Evolutionary conservation across 148 eudicot species (phyloP).

Genomic region (Heliosperma pusillum): DNA sequence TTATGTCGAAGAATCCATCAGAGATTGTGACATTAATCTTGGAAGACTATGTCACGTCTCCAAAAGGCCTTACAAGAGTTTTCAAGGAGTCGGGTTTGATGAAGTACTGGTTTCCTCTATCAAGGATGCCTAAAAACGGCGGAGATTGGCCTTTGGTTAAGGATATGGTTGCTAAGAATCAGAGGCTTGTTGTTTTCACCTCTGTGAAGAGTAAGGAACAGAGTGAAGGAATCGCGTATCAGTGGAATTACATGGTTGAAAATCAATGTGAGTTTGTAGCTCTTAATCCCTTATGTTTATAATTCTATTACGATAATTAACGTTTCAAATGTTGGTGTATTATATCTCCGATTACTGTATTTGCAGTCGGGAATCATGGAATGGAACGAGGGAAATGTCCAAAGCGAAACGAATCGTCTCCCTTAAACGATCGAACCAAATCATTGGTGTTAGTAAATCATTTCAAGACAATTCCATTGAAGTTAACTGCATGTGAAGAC

Average conservation of each 20-base stretch:
- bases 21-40: conserved; percentile 37
- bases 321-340: neutral
- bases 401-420: conserved; percentile 29
- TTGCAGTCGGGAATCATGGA: conserved; percentile 31
- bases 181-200: conserved; percentile 33
- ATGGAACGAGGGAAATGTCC: conserved; percentile 32
- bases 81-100: conserved; percentile 27
- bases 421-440: conserved; percentile 25
- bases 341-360: neutral
- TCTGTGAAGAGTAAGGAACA: conserved; percentile 26
- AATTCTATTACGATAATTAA: neutral
- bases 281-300: neutral
- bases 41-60: conserved; percentile 32
- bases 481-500: conserved; percentile 24
- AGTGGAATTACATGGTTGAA: conserved; percentile 42
- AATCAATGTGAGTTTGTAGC: conserved; percentile 27
- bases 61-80: conserved; percentile 29
- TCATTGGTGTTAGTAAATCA: conserved; percentile 34
- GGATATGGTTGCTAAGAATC: conserved; percentile 34
- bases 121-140: conserved; percentile 37
- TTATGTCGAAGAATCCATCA: conserved; percentile 31
- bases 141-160: conserved; percentile 32
- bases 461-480: conserved; percentile 29
- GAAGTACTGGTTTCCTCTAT: conserved; percentile 32
- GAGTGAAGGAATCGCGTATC: conserved; percentile 36